A percentile compares a stretch with the other conserved stretches of the same genome.
Conservation (phyloP, 2,329 filamentous ascomycete genomes). For the Pseudogymnoascus sp. region DNA sequence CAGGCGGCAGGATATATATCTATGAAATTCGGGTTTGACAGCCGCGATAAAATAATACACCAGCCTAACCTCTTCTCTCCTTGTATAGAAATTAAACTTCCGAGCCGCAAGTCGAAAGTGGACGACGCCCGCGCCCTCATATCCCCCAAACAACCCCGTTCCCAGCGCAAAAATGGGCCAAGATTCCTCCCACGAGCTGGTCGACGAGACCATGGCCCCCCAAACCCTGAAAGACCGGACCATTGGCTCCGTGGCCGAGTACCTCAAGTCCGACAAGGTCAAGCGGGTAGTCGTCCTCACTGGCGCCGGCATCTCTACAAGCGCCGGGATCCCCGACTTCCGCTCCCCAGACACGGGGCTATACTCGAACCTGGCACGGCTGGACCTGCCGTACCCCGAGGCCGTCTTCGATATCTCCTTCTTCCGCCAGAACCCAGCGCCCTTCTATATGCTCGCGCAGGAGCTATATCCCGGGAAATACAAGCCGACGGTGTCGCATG, state of each 20-base stretch:
- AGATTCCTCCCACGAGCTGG: constrained; percentile 61
- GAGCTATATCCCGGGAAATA: constrained; percentile 90
- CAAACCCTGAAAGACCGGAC: constrained; percentile 59
- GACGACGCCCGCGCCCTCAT: not conserved
- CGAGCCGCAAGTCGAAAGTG: not conserved
- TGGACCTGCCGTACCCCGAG: constrained; percentile 82
- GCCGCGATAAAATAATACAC: not conserved
- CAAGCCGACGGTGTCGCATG: constrained; percentile 80
- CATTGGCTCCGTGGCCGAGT: constrained; percentile 67
- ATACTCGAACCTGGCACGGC: constrained; percentile 80
- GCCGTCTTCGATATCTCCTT: constrained; percentile 90
- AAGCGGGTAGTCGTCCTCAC: constrained; percentile 78
- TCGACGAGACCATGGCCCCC: constrained; percentile 48
- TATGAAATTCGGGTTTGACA: not conserved
- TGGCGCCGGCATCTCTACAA: constrained; percentile 80
- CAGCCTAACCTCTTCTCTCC: not conserved
- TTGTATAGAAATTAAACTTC: not conserved
- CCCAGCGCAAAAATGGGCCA: constrained; percentile 66
- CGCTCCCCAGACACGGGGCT: constrained; percentile 86
- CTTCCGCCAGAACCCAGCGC: constrained; percentile 74
- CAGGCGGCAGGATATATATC: not conserved
- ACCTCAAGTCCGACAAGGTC: constrained; percentile 62
- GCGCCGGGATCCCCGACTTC: constrained; percentile 80
- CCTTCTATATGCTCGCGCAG: constrained; percentile 86
- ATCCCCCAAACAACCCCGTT: not conserved